Conservation (phyloP, 2,329 filamentous ascomycete species). For the Fusarium kyushuense region DNA sequence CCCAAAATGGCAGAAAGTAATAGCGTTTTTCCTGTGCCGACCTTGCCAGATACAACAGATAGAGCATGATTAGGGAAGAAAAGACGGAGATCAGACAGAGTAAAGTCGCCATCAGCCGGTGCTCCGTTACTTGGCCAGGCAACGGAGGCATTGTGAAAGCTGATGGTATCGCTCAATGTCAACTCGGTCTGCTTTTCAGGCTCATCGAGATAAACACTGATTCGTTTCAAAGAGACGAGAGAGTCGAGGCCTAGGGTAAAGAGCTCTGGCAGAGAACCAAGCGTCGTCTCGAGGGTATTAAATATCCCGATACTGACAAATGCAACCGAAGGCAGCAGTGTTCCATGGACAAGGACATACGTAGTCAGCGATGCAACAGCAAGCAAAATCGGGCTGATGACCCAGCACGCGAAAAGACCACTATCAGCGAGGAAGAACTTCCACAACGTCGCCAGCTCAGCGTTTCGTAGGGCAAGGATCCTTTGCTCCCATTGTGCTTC, state of each 20-base stretch:
- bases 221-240: constrained; percentile 75
- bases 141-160: constrained; percentile 73
- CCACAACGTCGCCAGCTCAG: constrained; percentile 75
- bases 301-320: constrained; percentile 85
- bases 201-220: constrained; percentile 75
- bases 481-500: constrained; percentile 79
- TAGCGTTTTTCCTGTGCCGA: constrained; percentile 80
- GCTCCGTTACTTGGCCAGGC: constrained; percentile 75
- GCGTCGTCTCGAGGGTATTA: constrained; percentile 74
- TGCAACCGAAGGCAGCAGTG: constrained; percentile 76
- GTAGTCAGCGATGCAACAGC: constrained; percentile 76
- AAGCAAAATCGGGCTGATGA: constrained; percentile 77
- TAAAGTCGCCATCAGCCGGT: constrained; percentile 70
- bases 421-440: constrained; percentile 73
- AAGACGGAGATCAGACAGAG: constrained; percentile 71
- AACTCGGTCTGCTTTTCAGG: constrained; percentile 70
- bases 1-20: constrained; percentile 79
- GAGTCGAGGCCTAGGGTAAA: constrained; percentile 78
- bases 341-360: constrained; percentile 73
- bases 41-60: constrained; percentile 79
- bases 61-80: constrained; percentile 76
- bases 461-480: constrained; percentile 69
- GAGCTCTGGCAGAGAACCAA: constrained; percentile 78
- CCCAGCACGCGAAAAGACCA: constrained; percentile 74
- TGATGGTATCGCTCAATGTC: constrained; percentile 68